Conservation (phyloP, 1,284 basidiomycete species). For the Microbotryum intermedium region DNA sequence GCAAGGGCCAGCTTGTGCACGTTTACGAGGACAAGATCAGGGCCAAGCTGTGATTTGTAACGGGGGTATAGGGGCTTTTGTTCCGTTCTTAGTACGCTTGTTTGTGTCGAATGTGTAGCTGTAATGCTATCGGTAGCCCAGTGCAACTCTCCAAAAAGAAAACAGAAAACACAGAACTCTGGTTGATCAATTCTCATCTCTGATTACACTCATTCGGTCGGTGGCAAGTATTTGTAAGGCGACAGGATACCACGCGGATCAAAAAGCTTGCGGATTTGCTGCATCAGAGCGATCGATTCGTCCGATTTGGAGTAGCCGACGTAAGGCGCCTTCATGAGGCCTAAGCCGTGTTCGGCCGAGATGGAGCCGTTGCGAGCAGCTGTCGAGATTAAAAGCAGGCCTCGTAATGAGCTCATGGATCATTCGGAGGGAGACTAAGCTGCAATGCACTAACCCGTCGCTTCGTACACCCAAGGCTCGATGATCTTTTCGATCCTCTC, state of each 20-base stretch:
- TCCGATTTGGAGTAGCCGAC: constrained; percentile 79
- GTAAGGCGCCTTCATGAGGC: constrained; percentile 87
- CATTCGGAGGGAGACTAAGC: constrained; percentile 42
- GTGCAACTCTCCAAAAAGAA: neutral
- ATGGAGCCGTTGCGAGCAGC: constrained; percentile 58
- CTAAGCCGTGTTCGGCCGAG: constrained; percentile 93
- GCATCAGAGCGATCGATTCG: constrained; percentile 79
- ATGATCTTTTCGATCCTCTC: constrained; percentile 75
- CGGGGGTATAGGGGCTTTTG: too few species aligned
- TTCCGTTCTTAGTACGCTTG: too few species aligned
- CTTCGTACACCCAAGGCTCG: constrained; percentile 93
- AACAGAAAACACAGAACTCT: too few species aligned
- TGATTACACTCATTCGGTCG: neutral
- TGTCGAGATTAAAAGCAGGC: neutral
- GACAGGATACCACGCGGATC: constrained; percentile 89
- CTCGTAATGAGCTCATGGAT: neutral
- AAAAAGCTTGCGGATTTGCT: constrained; percentile 77
- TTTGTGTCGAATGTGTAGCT: neutral
- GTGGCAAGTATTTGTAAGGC: constrained; percentile 46
- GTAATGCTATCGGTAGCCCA: neutral
- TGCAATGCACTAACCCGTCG: constrained; percentile 51
- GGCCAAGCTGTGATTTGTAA: neutral
- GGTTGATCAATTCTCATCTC: neutral
- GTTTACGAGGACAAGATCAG: constrained; percentile 9
- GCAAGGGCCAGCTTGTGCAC: constrained; percentile 20